Conservation (phyloP, 2,329 filamentous ascomycete genomes). For the Phialocephala sp. region DNA sequence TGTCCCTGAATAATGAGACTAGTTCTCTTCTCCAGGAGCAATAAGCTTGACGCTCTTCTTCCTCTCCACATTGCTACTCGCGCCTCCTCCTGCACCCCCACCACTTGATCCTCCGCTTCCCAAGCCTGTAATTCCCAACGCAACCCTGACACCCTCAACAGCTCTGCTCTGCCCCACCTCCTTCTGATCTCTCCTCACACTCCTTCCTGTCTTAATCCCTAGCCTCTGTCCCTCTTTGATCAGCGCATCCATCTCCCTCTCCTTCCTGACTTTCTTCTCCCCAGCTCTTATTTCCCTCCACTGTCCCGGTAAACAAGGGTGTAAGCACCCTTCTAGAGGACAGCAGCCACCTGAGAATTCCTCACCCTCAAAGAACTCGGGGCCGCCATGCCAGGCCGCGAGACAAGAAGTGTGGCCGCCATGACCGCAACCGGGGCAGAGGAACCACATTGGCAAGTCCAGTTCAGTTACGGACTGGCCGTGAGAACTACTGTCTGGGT, state of each 20-base stretch:
- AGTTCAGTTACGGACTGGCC: background rate
- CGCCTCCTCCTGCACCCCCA: background rate
- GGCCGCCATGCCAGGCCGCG: conserved; percentile 59
- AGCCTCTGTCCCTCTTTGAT: conserved; percentile 37
- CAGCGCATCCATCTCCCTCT: conserved; percentile 55
- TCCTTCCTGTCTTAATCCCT: conserved; percentile 21
- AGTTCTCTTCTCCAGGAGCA: conserved; percentile 38
- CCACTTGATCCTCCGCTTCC: background rate
- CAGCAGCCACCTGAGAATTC: conserved; percentile 61
- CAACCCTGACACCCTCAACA: conserved; percentile 63
- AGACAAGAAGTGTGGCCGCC: conserved; percentile 67
- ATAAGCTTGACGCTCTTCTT: conserved; percentile 70
- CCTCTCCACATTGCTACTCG: conserved; percentile 54
- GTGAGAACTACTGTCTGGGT: background rate
- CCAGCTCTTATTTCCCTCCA: conserved; percentile 55
- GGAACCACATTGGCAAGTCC: conserved; percentile 58
- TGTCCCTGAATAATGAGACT: background rate
- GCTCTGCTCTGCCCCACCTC: conserved; percentile 65
- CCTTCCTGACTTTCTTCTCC: conserved; percentile 36
- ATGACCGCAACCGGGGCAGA: conserved; percentile 66
- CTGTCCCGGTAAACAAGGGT: conserved; percentile 64
- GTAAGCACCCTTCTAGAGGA: conserved; percentile 68
- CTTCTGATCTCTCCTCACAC: conserved; percentile 54
- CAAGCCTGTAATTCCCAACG: conserved; percentile 44
- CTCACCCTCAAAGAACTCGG: conserved; percentile 39